Evolutionary conservation across 495 filamentous ascomycete genomes (phyloP), one percentile per base, ranked within the genome.

Genomic region (Annulohypoxylon stygium): DNA sequence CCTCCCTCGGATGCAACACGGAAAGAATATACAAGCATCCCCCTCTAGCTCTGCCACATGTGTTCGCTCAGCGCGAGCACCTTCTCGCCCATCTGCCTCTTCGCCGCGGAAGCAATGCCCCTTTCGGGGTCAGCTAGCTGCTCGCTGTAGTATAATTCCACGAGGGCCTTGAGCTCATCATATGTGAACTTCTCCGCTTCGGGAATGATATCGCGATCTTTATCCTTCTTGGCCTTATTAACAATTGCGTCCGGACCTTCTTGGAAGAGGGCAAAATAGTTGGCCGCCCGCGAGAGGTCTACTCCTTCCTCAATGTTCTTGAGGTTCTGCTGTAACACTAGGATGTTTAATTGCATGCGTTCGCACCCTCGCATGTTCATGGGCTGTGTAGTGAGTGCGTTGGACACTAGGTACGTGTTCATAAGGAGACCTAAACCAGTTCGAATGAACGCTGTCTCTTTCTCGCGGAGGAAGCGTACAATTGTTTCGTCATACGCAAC

Each of bases 241-340:
- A 93, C 81, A 8, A 92, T 87, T 23, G 85, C 89, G 23, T 95
- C 92, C 1, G 93, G 87, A 0, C 96, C 96, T 64, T 87, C 85
- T 14, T 88, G 83, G 82, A 96, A 98, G 71, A 97, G 84, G 58
- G 92, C 88, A 69, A 91, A 96, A 81, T 92, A 98, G 47, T 88
- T 88, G 8, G 89, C 88, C 9, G 92, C 92, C 47, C 91, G 85
- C 0, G 86, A 85, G 39, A 98, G 86, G 37, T 88, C 86, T 3
- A 91, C 90, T 3, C 89, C 84, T n/a, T 88, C 83, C 78, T 93
- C 93, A 67, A 99, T 91, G 61, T 96, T 96, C 81, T 95, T 97
- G 60, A 99, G 86, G 71, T 97, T 97, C 74, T 98, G 97, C 77
- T 97, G 95, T 33, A 99, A 83, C 53, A 99, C 96, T 8, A 97